These are phyloP conservation scores for Micractinium conductrix DNA, from an alignment of 139 green algal genomes.

Conservation along the genomic window DNA sequence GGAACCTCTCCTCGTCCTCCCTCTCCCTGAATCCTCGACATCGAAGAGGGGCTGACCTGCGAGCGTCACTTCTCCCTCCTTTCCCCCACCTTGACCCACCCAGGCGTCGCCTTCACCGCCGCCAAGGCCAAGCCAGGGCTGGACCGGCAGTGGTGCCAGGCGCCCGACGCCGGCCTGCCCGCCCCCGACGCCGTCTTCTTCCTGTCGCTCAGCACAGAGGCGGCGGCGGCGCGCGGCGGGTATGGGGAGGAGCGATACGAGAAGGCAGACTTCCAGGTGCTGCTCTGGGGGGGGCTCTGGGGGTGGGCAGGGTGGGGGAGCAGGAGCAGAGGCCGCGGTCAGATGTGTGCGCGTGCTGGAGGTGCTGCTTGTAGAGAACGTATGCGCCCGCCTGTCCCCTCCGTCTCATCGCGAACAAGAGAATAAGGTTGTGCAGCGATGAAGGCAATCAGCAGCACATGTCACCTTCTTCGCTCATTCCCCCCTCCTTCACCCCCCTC, in stretches of 20 bases:
- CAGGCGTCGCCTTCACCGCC: conserved; percentile 90
- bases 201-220: conserved; percentile 70
- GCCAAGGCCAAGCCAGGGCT: conserved; percentile 83
- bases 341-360: no score
- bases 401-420: no score
- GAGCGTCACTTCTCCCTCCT: no score
- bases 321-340: not conserved
- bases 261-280: conserved; percentile 70
- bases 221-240: conserved; percentile 68
- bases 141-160: conserved; percentile 80
- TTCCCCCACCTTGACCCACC: no score
- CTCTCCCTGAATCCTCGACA: no score
- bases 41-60: no score
- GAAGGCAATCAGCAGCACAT: no score
- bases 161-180: conserved; percentile 76
- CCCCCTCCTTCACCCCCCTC: not conserved
- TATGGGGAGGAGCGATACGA: conserved; percentile 95
- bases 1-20: no score
- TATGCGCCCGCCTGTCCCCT: no score
- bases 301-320: not conserved
- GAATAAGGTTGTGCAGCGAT: no score
- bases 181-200: conserved; percentile 90
- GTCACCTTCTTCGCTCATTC: not conserved
- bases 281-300: conserved; percentile 30
- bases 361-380: no score